Evolutionary conservation across 306 rosid species (phyloP), one percentile per base, ranked within the genome.

Genomic region (Trichosanthes cucumerina): DNA sequence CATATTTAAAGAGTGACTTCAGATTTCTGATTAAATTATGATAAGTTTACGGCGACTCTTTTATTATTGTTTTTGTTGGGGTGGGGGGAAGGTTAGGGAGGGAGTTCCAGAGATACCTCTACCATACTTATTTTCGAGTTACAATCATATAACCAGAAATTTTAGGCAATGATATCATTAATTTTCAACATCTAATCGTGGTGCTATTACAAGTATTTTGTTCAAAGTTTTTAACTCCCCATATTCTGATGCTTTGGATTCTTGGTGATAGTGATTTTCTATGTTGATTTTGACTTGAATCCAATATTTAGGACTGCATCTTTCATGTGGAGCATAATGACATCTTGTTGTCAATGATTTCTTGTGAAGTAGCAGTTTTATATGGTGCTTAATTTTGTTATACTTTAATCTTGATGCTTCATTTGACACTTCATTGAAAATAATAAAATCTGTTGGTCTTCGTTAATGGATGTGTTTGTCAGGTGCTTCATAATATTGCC

Each of bases 401-500:
- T 31, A 5, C 19, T 73, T 73, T 9, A 23, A 24, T 78, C 57
- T 46, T 44, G 59, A 44, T 33, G 33, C 43, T 44, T 78, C 19
- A 62, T 78, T 62, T 76, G 58, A 9, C 31, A 9, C 9, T 60
- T 78, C 4, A 8, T 59, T 59, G 24, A 52, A 23, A 10, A 76
- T 13, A 21, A 13, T 1, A 58, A 59, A 9, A 23, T 28, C 44
- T 19, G 39, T n/a, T 28, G 53, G 52, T 41, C 9, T 59, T 62
- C 41, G 31, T 77, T 44, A 63, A 33, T 56, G 50, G 54, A 15
- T 79, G 39, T 33, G 39, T 33, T 76, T 84, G 52, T 84, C 91
- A 96, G 99, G 91, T 93, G 80, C 87, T 87, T 82, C 99, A 96
- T 86, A 96, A 96, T 84, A 88, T 89, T 16, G 97, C 94, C 59